A percentile compares a stretch with the other conserved stretches of the same genome.
Conservation (phyloP, 2,329 filamentous ascomycete genomes). For the Colletotrichum echinochloae region DNA sequence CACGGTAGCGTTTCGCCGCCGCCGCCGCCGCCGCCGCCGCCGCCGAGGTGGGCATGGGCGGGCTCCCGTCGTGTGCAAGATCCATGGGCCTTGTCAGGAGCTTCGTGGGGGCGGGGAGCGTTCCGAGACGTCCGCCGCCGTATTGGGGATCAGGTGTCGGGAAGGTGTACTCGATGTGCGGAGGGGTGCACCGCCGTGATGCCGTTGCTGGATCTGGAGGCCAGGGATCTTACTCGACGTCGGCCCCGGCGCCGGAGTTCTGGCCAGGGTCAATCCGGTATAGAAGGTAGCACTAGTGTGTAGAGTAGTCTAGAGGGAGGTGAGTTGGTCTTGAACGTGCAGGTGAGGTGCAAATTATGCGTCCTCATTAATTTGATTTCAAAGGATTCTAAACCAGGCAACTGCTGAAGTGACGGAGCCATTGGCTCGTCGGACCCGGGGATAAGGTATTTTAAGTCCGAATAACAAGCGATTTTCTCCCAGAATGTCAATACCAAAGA, state of each 20-base stretch:
- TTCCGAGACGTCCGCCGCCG: neutral
- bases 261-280: neutral
- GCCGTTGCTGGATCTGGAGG: neutral
- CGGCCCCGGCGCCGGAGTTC: neutral
- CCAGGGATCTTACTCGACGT: neutral
- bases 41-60: slow-evolving; percentile 1
- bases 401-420: slow-evolving; percentile 18
- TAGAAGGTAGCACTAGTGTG: neutral
- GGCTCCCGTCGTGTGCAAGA: neutral
- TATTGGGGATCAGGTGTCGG: neutral
- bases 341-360: neutral
- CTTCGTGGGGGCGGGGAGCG: neutral
- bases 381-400: slow-evolving; percentile 16
- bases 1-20: slow-evolving; percentile 57
- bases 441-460: slow-evolving; percentile 31
- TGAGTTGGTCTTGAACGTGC: neutral
- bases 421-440: slow-evolving; percentile 20
- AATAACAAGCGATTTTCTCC: neutral
- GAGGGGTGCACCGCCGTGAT: neutral
- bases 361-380: slow-evolving; percentile 10
- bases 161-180: neutral
- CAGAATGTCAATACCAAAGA: neutral
- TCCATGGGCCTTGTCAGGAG: slow-evolving; percentile 6
- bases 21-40: neutral
- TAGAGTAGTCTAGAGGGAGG: neutral